These are phyloP conservation scores for Eutreptiella sp. DNA, from an alignment of 208 protist genomes.

Conservation along the genomic window DNA sequence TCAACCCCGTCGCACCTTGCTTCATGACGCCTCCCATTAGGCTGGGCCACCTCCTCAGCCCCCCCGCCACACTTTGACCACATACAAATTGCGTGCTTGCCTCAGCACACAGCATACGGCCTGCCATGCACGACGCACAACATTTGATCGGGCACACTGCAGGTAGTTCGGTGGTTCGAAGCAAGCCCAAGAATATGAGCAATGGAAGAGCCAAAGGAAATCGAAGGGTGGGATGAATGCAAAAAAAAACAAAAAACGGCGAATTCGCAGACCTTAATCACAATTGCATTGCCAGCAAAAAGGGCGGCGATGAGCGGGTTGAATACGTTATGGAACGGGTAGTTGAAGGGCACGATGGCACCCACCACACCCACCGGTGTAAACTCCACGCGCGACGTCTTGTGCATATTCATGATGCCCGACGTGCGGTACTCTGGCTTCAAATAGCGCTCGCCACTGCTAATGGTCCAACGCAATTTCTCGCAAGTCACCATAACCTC, in stretches of 20 bases:
- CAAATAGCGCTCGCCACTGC: constrained; percentile 65
- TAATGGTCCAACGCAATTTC: constrained; percentile 77
- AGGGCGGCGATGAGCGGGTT: constrained; percentile 84
- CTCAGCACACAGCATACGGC: too few species aligned
- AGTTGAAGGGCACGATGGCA: constrained; percentile 88
- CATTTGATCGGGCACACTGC: too few species aligned
- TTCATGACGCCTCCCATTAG: too few species aligned
- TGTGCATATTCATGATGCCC: constrained; percentile 75
- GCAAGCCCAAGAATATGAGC: neutral
- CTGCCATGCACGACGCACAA: too few species aligned
- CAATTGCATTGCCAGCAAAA: constrained; percentile 85
- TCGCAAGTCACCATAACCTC: constrained; percentile 82
- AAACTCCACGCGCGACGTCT: constrained; percentile 68
- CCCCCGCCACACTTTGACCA: too few species aligned
- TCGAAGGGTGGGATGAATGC: neutral
- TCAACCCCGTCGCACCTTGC: too few species aligned
- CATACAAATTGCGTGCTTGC: too few species aligned
- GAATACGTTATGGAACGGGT: constrained; percentile 89
- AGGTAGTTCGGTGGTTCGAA: too few species aligned
- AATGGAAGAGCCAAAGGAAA: neutral
- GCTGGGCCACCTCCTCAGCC: too few species aligned
- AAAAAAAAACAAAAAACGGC: neutral
- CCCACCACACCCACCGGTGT: constrained; percentile 79
- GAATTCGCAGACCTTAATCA: constrained; percentile 68
- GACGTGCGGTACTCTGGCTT: constrained; percentile 66